These are phyloP conservation scores for Gynostemma pentaphyllum DNA, from an alignment of 306 rosid genomes.

Conservation along the genomic window DNA sequence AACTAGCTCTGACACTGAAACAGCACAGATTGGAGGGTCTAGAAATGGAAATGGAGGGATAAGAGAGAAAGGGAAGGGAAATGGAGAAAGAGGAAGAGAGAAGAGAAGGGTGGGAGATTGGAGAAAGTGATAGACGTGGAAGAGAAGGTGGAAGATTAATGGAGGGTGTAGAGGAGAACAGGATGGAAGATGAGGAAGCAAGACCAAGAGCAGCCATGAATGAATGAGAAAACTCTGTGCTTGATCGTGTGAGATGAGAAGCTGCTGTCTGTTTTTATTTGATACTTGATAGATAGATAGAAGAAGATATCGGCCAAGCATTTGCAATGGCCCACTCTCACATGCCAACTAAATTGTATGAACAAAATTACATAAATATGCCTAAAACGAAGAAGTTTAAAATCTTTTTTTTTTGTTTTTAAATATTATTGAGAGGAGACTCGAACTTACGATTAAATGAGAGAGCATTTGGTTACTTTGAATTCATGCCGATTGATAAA, in stretches of 20 bases:
- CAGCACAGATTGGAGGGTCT: conserved; percentile 24
- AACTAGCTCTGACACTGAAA: conserved; percentile 32
- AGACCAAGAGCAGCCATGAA: conserved; percentile 84
- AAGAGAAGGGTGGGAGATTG: conserved; percentile 23
- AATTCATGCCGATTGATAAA: no score
- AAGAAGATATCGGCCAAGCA: conserved; percentile 7
- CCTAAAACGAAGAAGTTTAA: no score
- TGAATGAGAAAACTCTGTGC: conserved; percentile 4
- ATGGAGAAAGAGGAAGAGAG: conserved; percentile 38
- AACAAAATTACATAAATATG: no score
- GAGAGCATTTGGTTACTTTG: no score
- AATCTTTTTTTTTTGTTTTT: no score
- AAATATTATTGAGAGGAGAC: no score
- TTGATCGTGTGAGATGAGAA: conserved; percentile 35
- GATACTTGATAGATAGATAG: not conserved
- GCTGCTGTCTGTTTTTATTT: conserved; percentile 26
- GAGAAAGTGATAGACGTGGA: conserved; percentile 39
- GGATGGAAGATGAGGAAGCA: conserved; percentile 47
- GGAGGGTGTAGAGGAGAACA: conserved; percentile 40
- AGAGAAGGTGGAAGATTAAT: conserved; percentile 26
- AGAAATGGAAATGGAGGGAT: conserved; percentile 21
- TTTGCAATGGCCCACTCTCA: not conserved
- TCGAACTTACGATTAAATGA: no score
- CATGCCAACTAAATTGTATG: no score
- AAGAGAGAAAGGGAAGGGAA: conserved; percentile 24